Evolutionary conservation across 495 filamentous ascomycete genomes (phyloP), one percentile per base, ranked within the genome.

Genomic region (Penicillium canescens): DNA sequence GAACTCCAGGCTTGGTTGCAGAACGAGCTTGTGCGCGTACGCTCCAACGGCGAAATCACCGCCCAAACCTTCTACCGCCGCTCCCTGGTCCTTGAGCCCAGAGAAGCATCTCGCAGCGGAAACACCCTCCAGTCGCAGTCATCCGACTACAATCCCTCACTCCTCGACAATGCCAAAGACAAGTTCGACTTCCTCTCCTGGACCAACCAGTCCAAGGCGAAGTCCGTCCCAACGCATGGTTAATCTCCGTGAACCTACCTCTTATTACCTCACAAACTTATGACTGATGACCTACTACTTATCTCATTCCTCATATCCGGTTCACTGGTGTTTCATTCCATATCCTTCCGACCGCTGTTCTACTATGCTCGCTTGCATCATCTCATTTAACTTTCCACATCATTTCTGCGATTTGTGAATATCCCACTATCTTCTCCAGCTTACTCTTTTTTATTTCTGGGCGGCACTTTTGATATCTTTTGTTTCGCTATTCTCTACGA

Each of bases 1-100:
- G 95, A 98, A 59, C 78, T 99, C 61, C 93, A 98, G 69, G 86
- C 92, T 37, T 98, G 92, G 94, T 86, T 99, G 69, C 83, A 93
- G 58, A 79, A 83, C 12, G 87, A 98, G 69, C 82, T 98, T 56
- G 77, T 88, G 4, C 85, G 90, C 14, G 89, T 96, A 16, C 88
- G 89, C 7, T 86, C 86, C 21, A 84, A 82, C 28, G 90, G 94
- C 55, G 84, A 91, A 60, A 81, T 82, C 55, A 92, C 89, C 57
- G 82, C 92, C 3, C 90, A 94, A 66, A 82, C 81, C 33, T 84
- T 88, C 60, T 91, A 92, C 67, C 86, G 95, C 48, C 90, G 94
- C 53, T 96, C 90, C 26, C 74, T 96, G 34, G 68, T 94, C 7
- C 85, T 98, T 14, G 94, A 98, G 60, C 94, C 94, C 7, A 78